A percentile compares a stretch with the other conserved stretches of the same genome.
Evolutionary conservation across 202 grass and related monocot genomes (phyloP).

Genomic region (Setaria italica): DNA sequence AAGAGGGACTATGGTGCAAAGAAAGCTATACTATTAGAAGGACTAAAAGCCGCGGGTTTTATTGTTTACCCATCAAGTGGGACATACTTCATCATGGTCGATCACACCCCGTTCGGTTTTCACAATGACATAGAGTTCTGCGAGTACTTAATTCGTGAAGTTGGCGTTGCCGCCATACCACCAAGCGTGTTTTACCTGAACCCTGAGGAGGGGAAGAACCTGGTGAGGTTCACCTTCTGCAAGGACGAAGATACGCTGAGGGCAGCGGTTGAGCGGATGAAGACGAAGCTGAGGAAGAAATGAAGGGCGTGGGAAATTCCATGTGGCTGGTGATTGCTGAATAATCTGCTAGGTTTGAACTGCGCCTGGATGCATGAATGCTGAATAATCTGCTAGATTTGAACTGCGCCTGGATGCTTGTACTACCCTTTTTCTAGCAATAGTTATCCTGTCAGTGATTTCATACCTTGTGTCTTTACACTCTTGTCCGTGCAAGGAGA

Average conservation of each 20-base stretch:
- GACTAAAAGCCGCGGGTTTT: slow-evolving; percentile 76
- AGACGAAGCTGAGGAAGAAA: slow-evolving; percentile 75
- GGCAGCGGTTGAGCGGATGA: slow-evolving; percentile 87
- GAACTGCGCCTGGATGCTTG: slow-evolving; percentile 21
- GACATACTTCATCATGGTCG: slow-evolving; percentile 91
- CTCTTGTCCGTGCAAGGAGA: slow-evolving; percentile 32
- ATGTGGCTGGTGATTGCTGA: slow-evolving; percentile 36
- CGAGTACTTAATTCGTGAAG: slow-evolving; percentile 85
- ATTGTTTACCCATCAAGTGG: slow-evolving; percentile 89
- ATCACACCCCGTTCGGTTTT: slow-evolving; percentile 93
- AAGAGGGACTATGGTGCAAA: slow-evolving; percentile 79
- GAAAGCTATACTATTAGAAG: slow-evolving; percentile 83
- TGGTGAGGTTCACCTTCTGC: slow-evolving; percentile 98
- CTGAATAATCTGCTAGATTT: slow-evolving; percentile 46
- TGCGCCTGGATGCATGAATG: slow-evolving; percentile 15
- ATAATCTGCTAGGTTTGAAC: slow-evolving; percentile 48
- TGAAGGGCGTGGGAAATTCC: slow-evolving; percentile 21
- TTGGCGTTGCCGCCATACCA: slow-evolving; percentile 88
- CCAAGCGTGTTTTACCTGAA: slow-evolving; percentile 97
- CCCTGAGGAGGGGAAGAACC: slow-evolving; percentile 90
- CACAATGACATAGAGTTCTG: slow-evolving; percentile 84
- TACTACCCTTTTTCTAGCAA: slow-evolving; percentile 32
- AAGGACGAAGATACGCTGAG: slow-evolving; percentile 88
- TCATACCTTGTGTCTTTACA: slow-evolving; percentile 35
- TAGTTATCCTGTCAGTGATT: slow-evolving; percentile 38